Evolutionary conservation across 805 yeast species (phyloP).

Genomic region (Kregervanrija delftensis): DNA sequence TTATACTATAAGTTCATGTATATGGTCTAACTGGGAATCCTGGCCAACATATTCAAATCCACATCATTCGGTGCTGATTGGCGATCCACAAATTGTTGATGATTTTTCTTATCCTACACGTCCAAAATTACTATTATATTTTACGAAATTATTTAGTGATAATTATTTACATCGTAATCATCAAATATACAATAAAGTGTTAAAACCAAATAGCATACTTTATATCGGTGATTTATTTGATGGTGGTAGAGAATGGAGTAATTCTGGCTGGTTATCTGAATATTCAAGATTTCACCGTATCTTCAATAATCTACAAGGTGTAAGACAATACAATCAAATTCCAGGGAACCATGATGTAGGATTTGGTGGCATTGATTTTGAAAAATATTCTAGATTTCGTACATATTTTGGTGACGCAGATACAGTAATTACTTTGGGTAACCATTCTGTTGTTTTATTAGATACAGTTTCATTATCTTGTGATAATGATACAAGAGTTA

Average conservation of each 20-base stretch:
- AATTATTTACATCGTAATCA: slow-evolving; percentile 69
- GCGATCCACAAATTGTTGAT: slow-evolving; percentile 95
- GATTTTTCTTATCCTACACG: slow-evolving; percentile 79
- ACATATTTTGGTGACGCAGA: slow-evolving; percentile 69
- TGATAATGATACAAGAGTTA: slow-evolving; percentile 36
- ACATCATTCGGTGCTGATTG: slow-evolving; percentile 41
- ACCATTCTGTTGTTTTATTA: slow-evolving; percentile 67
- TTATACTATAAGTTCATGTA: slow-evolving; percentile 38
- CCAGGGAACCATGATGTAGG: slow-evolving; percentile 99
- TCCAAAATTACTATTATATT: slow-evolving; percentile 32
- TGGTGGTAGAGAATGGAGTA: slow-evolving; percentile 85
- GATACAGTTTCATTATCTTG: slow-evolving; percentile 84
- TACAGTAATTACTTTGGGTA: slow-evolving; percentile 46
- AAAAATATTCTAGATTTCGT: slow-evolving; percentile 56
- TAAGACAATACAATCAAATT: slow-evolving; percentile 35
- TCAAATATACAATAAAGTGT: slow-evolving; percentile 49
- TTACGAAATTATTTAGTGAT: slow-evolving; percentile 64
- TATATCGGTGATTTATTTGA: slow-evolving; percentile 92
- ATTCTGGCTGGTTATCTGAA: slow-evolving; percentile 58
- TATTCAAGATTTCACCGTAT: slow-evolving; percentile 58
- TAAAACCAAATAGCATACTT: slow-evolving; percentile 70
- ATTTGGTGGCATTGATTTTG: slow-evolving; percentile 63
- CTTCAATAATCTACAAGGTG: slow-evolving; percentile 34
- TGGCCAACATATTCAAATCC: slow-evolving; percentile 35
- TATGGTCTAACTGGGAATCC: slow-evolving; percentile 63